phyloP scores from a whole-genome alignment of 176 grass and related monocot species.

The Lolium perenne region DNA sequence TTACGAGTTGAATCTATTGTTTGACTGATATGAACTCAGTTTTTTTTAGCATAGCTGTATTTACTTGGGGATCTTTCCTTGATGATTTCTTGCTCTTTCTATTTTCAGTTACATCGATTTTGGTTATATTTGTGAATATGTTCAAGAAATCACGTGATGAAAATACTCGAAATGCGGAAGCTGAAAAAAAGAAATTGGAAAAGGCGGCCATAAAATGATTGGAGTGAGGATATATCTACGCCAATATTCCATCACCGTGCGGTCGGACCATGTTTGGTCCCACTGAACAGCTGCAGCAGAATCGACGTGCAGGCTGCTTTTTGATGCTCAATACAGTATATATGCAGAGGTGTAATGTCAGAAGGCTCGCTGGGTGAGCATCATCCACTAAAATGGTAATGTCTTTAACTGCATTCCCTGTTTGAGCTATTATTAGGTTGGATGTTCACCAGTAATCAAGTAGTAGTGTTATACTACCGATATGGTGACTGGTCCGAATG shows the following conservation, averaged over 20 bases:
- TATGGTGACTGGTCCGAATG: neutral
- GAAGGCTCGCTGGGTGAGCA: slow-evolving; percentile 7
- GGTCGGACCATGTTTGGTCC: neutral
- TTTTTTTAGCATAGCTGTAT: slow-evolving; percentile 1
- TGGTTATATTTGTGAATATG: slow-evolving; percentile 91
- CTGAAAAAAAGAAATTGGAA: slow-evolving; percentile 89
- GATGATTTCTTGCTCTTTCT: slow-evolving; percentile 42
- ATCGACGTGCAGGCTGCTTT: too few species aligned
- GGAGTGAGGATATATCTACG: slow-evolving; percentile 18
- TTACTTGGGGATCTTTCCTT: slow-evolving; percentile 36
- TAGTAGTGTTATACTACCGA: neutral
- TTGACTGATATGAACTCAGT: slow-evolving; percentile 26
- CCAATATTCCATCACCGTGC: slow-evolving; percentile 1
- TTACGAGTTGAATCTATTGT: neutral
- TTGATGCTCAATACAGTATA: too few species aligned
- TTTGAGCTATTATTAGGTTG: slow-evolving; percentile 21
- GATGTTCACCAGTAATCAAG: slow-evolving; percentile 9
- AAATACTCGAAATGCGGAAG: slow-evolving; percentile 71
- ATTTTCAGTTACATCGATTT: slow-evolving; percentile 93
- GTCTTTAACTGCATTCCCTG: slow-evolving; percentile 1
- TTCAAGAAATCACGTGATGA: slow-evolving; percentile 99
- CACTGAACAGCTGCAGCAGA: too few species aligned
- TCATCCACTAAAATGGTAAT: slow-evolving; percentile 45
- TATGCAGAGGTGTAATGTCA: slow-evolving; percentile 5
- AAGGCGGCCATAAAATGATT: slow-evolving; percentile 64